Evolutionary conservation across 495 filamentous ascomycete species (phyloP).

Genomic region (Tuber umbilicatum): DNA sequence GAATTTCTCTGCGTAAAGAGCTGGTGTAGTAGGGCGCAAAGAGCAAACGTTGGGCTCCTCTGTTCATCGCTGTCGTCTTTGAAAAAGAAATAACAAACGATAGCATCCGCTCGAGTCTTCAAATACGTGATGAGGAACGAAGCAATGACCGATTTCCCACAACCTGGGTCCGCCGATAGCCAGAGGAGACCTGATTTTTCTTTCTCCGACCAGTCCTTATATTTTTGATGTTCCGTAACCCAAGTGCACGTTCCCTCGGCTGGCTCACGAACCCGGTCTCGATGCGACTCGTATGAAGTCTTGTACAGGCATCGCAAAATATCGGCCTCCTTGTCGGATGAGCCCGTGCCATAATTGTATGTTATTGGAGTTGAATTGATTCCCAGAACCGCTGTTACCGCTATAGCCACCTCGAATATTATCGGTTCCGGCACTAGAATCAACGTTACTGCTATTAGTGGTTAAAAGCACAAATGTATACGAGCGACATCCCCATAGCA

Average conservation of each 20-base stretch:
- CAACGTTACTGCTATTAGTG: too few species aligned
- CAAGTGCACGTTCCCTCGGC: conserved; percentile 8
- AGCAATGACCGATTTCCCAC: conserved; percentile 42
- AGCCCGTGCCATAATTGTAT: too few species aligned
- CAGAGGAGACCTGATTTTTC: too few species aligned
- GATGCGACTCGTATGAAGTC: conserved; percentile 39
- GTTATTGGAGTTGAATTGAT: too few species aligned
- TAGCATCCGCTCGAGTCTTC: conserved; percentile 27
- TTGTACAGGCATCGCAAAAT: neutral
- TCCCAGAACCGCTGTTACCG: too few species aligned
- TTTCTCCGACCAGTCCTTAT: too few species aligned
- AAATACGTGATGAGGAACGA: conserved; percentile 41
- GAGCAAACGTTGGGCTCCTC: conserved; percentile 30
- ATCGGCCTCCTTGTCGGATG: too few species aligned
- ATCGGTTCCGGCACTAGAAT: too few species aligned
- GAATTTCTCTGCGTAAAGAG: conserved; percentile 36
- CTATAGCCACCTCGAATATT: too few species aligned
- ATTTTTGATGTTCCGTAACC: conserved; percentile 33
- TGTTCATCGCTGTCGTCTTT: conserved; percentile 22
- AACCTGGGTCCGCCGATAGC: conserved; percentile 19
- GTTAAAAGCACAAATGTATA: too few species aligned
- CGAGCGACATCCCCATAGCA: too few species aligned
- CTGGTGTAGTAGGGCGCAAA: conserved; percentile 45
- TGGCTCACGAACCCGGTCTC: conserved; percentile 33
- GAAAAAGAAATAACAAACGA: conserved; percentile 37